Conservation (phyloP, 1,284 basidiomycete species). For the Cystobasidiaceae sp. region DNA sequence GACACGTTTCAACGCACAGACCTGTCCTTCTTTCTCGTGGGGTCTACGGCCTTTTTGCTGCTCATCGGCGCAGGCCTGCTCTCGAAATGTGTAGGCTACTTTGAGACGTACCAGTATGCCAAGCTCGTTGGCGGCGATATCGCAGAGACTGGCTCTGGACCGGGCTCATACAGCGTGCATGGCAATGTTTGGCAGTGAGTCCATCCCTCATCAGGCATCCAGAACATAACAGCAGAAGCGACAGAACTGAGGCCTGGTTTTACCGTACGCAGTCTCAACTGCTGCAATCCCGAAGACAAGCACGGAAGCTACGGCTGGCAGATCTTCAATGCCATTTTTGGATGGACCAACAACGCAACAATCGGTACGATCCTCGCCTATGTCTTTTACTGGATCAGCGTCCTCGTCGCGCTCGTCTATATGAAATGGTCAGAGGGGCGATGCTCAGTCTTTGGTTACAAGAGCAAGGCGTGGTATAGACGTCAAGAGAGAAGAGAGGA, state of each 20-base stretch:
- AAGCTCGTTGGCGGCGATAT: conserved; percentile 3
- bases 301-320: conserved; percentile 58
- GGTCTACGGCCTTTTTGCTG: conserved; percentile 81
- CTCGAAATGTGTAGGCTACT: conserved; percentile 63
- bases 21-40: conserved; percentile 71
- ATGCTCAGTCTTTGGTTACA: conserved; percentile 45
- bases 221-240: no score
- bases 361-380: conserved; percentile 62
- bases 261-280: conserved; percentile 53
- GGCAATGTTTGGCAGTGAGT: conserved; percentile 71
- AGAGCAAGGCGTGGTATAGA: conserved; percentile 33
- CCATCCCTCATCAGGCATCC: background rate
- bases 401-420: conserved; percentile 59
- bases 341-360: conserved; percentile 46
- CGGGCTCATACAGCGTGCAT: conserved; percentile 59
- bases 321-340: conserved; percentile 68
- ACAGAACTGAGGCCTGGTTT: background rate
- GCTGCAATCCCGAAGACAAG: conserved; percentile 67
- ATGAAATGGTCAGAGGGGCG: conserved; percentile 62
- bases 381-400: conserved; percentile 72
- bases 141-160: conserved; percentile 69
- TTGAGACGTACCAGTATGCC: conserved; percentile 62
- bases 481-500: conserved; percentile 8
- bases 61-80: conserved; percentile 88
- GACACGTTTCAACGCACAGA: conserved; percentile 52